Evolutionary conservation across 176 grass and related monocot species (phyloP), one percentile per base, ranked within the genome.

Genomic region (Juncus inflexus): DNA sequence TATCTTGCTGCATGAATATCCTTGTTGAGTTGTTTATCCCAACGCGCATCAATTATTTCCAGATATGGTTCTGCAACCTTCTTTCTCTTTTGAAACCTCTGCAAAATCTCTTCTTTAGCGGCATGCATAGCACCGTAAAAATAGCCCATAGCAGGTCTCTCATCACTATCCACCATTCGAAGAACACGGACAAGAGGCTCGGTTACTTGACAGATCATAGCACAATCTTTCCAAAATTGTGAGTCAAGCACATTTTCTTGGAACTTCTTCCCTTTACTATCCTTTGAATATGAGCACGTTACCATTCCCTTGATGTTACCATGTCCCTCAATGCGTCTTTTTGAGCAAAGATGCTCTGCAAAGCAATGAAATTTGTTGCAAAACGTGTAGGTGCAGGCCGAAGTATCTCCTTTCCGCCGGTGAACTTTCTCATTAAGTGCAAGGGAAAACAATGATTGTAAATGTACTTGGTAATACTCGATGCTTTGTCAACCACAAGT

Each of bases 1-100:
- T 65, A 62, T 14, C 59, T 12, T 9, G 9, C 12, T 4, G 42
- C 71, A 38, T 63, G 59, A 12, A 54, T 5, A 37, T 75, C 9
- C 15, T 65, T 65, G 9, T 7, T 65, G 55, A 58, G 40, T 65
- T 65, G 61, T 38, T 65, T 41, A 65, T 65, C 61, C 61, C 35
- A 65, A 41, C 61, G 61, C 7, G 8, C 12, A 41, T 65, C 61
- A 42, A 65, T 40, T 41, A 65, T 65, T 12, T 43, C 37, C 13
- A 65, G 40, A 45, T 38, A 65, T 6, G 61, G 55, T 45, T 65
- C 15, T 1, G n/a, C 61, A 5, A 40, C 35, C 3, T 14, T 65
- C 41, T 65, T 65, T 35, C 35, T 65, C 40, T 15, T 65, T 42
- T 65, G 61, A 43, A 65, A 65, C 35, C 61, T 65, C 2, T 37